Evolutionary conservation across 1,284 basidiomycete species (phyloP), one percentile per base, ranked within the genome.

Genomic region (Boletus nobilissimus): DNA sequence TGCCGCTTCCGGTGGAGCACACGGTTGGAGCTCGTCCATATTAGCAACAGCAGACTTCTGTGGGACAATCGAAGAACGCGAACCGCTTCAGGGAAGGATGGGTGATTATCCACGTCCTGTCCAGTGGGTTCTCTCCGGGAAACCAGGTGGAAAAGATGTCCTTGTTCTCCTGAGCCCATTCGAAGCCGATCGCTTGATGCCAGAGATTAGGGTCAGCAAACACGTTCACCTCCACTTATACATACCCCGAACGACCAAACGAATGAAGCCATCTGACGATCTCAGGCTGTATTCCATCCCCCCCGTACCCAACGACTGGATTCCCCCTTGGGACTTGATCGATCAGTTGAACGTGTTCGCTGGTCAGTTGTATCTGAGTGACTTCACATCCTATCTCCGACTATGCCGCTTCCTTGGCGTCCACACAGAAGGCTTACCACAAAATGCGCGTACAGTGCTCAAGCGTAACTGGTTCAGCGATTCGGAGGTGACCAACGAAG

Each of bases 151-250:
- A 57, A 32, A 9, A 24, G 54, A 26, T 60, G 39, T 40, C n/a
- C 40, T 71, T 34, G 40, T 71, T 71, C 32, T 72, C 40, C 9
- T 63, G 43, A 72, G 70, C 70, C 70, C 70, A 26, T 73, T 43
- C 26, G 72, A 73, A 46, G 65, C n/a, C 32, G 26, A 60, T 24
- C 51, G 0, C 1, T n/a, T 73, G 39, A 34, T 73, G 39, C 51
- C 72, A 60, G 48, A 67, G 10, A 73, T 73, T 8, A 43, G 65
- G 64, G 36, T 34, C 51, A 73, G 72, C 65, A 19, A 73, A 18
- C 65, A 73, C 19, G 65, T 73, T 18, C 64, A 66, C 38, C 63
- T 73, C n/a, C 72, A 73, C 40, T 18, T 65, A 34, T 66, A 73
- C 48, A 19, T 57, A 11, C 63, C 72, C 19, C 72, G 63, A 14